These are phyloP conservation scores for Mycosphaerella sp. DNA, from an alignment of 2,329 filamentous ascomycete genomes.

Conservation along the genomic window DNA sequence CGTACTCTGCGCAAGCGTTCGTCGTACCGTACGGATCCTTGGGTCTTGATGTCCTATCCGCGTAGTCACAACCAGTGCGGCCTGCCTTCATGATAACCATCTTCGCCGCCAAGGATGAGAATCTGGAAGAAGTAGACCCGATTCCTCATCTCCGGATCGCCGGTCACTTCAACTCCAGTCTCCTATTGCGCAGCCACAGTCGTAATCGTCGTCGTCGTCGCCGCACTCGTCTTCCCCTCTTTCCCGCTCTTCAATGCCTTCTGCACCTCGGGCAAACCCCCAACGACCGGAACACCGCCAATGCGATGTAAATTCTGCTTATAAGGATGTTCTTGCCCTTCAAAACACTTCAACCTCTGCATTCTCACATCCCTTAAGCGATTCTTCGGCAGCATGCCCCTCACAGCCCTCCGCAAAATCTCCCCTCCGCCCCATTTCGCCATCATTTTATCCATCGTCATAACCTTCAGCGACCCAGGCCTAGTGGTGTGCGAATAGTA, in stretches of 20 bases:
- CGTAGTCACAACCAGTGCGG: too few species aligned
- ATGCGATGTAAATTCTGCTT: constrained; percentile 77
- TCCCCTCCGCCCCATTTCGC: constrained; percentile 89
- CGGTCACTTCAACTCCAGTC: too few species aligned
- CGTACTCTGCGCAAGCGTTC: too few species aligned
- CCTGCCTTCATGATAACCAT: too few species aligned
- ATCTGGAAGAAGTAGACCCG: too few species aligned
- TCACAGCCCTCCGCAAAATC: constrained; percentile 83
- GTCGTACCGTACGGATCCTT: too few species aligned
- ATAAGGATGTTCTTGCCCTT: constrained; percentile 87
- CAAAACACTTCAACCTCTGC: constrained; percentile 85
- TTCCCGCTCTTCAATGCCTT: constrained; percentile 28
- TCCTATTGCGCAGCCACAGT: neutral
- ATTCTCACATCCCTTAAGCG: constrained; percentile 79
- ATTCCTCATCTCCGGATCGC: too few species aligned
- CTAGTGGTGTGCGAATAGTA: constrained; percentile 94
- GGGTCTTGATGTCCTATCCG: too few species aligned
- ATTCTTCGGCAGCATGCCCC: constrained; percentile 98
- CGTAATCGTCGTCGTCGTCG: neutral
- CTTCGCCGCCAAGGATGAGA: too few species aligned
- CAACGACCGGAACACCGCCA: constrained; percentile 27
- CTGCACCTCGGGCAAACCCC: constrained; percentile 35
- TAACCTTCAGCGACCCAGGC: constrained; percentile 75
- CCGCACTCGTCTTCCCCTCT: neutral
- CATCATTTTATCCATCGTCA: constrained; percentile 94